A percentile compares a stretch with the other conserved stretches of the same genome.
phyloP scores from a whole-genome alignment of 768 basidiomycete genomes.

The Lanmaoa rubissima region DNA sequence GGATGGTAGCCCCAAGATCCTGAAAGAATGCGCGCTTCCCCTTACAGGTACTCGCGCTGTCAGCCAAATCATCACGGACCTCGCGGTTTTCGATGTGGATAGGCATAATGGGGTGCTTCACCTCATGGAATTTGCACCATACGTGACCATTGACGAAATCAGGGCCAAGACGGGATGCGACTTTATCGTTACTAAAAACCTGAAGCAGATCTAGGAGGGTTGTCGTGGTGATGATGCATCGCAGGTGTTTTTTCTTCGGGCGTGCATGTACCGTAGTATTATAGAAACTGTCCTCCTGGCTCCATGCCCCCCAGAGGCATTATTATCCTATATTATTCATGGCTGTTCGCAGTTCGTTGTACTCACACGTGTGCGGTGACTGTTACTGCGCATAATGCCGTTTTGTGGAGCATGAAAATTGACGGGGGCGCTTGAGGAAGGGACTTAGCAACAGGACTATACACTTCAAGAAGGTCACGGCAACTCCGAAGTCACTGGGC shows the following conservation, averaged over 20 bases:
- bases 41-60: slow-evolving; percentile 84
- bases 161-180: slow-evolving; percentile 78
- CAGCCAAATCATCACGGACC: slow-evolving; percentile 87
- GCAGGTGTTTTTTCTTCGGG: background rate
- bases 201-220: slow-evolving; percentile 39
- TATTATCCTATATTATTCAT: slow-evolving; percentile 3
- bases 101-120: slow-evolving; percentile 63
- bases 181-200: slow-evolving; percentile 55
- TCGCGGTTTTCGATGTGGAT: slow-evolving; percentile 87
- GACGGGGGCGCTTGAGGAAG: background rate
- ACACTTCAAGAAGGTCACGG: background rate
- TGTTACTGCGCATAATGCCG: slow-evolving; percentile 14
- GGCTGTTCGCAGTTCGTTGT: background rate
- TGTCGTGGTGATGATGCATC: slow-evolving; percentile 6
- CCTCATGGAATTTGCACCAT: slow-evolving; percentile 74
- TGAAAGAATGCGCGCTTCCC: slow-evolving; percentile 76
- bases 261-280: background rate
- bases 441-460: background rate
- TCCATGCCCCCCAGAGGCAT: background rate
- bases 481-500: background rate
- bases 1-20: slow-evolving; percentile 83
- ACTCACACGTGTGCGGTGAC: slow-evolving; percentile 1
- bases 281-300: background rate
- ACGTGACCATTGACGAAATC: slow-evolving; percentile 77
- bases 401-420: slow-evolving; percentile 19